Base-by-base conservation (phyloP, 805 yeast species). In the Candida dajiaensis region DNA sequence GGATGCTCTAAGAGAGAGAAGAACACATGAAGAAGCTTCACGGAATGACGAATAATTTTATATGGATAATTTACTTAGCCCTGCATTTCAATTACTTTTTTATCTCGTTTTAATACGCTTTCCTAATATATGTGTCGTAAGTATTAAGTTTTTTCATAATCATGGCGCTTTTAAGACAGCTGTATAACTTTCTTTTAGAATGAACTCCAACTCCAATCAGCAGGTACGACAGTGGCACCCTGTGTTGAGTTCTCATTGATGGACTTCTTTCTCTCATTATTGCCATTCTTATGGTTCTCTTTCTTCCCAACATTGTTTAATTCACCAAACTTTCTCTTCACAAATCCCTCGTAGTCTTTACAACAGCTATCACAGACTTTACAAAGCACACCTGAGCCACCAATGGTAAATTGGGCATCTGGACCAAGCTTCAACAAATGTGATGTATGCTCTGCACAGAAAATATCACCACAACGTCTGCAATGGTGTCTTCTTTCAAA, bases 401-500 rank as follows among this genome's bases (percentile, higher is more conserved):
- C 88, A 45, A 83, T 78, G 55, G 81, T 74, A 52, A 80, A 81
- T 52, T 78, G 79, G 31, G 94, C 79, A 65, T 77, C 62, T 57
- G 74, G 68, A 60, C 81, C 70, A 59, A 78, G 70, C 66, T 80
- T 72, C 51, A 78, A 62, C 68, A 69, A 69, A 56, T 79, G 82
- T 8, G 75, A 68, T 4, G 82, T 73, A 63, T 87, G 90, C 50
- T 76, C 79, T 29, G 80, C 78, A 63, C 95, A 86, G 58, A 78
- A 86, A 19, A 86, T 77, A 37, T 85, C 88, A 33, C 95, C 95
- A 64, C 95, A 86, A 61, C 83, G 82, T 45, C 95, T 76, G 62
- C 95, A 86, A 68, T 86, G 95, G 60, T 86, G 95, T 52, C 82
- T 74, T 56, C 90, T 77, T 62, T 77, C 96, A 70, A 81, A 84